Evolutionary conservation across 108 stramenopile species (phyloP).

Genomic region (Discostella pseudostelligera): DNA sequence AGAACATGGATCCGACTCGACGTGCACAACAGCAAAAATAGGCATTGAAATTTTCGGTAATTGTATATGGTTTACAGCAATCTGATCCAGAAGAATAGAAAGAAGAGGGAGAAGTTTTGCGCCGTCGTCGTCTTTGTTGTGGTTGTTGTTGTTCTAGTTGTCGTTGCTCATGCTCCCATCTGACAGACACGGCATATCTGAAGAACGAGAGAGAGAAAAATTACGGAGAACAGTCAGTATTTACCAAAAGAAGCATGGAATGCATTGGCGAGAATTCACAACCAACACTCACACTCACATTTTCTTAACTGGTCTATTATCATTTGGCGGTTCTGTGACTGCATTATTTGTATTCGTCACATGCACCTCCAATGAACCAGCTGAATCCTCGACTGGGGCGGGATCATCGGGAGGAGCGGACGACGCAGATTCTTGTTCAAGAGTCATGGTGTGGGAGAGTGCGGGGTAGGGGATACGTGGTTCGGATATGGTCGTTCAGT

Average conservation of each 20-base stretch:
- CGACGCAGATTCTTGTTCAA: too few species aligned
- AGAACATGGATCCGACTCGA: slow-evolving; percentile 84
- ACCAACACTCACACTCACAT: slow-evolving; percentile 12
- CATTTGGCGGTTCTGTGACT: too few species aligned
- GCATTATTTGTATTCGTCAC: too few species aligned
- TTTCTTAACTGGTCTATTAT: background rate
- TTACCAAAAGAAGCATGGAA: background rate
- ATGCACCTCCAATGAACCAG: too few species aligned
- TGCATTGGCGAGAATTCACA: too few species aligned
- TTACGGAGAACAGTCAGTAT: background rate
- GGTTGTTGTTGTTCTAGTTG: slow-evolving; percentile 40
- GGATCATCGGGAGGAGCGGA: too few species aligned
- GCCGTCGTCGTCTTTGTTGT: slow-evolving; percentile 14
- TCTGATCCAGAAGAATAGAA: slow-evolving; percentile 13
- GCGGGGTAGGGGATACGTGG: too few species aligned
- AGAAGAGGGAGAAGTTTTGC: background rate
- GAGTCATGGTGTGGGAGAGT: too few species aligned
- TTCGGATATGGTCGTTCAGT: too few species aligned
- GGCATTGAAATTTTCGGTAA: slow-evolving; percentile 60
- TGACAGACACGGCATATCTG: slow-evolving; percentile 80
- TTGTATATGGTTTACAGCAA: slow-evolving; percentile 21
- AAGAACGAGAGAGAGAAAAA: background rate
- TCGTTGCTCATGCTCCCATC: slow-evolving; percentile 77
- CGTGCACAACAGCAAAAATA: slow-evolving; percentile 83
- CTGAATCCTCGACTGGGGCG: too few species aligned